phyloP scores from a whole-genome alignment of 345 rosid species.

The Euphorbia tirucalli region DNA sequence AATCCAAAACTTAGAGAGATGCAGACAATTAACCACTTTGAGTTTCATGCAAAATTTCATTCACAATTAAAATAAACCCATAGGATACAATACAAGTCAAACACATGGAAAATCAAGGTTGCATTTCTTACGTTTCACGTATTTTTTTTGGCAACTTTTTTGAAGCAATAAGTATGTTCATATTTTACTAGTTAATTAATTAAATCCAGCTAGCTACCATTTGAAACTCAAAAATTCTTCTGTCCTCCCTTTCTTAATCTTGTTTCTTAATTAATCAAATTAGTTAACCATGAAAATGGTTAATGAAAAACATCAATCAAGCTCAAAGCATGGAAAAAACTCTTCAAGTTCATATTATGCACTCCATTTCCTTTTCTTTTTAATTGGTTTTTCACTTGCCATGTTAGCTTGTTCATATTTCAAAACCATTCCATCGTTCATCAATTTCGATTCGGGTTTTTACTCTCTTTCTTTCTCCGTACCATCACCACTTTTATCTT shows the following conservation, averaged over 20 bases:
- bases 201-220: background rate
- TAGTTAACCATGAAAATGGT: conserved; percentile 22
- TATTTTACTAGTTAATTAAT: too few species aligned
- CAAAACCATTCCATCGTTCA: conserved; percentile 20
- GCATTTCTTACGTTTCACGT: too few species aligned
- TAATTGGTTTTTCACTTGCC: conserved; percentile 44
- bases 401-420: conserved; percentile 34
- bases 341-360: conserved; percentile 14
- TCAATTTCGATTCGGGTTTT: background rate
- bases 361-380: conserved; percentile 26
- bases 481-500: background rate
- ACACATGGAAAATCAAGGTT: too few species aligned
- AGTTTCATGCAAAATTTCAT: too few species aligned
- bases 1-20: too few species aligned
- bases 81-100: too few species aligned
- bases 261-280: background rate
- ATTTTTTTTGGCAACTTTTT: too few species aligned
- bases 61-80: too few species aligned
- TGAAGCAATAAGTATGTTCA: too few species aligned
- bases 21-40: too few species aligned
- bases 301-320: conserved; percentile 16
- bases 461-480: background rate
- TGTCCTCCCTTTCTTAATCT: background rate
- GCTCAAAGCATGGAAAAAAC: conserved; percentile 14
- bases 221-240: background rate